A percentile compares a stretch with the other conserved stretches of the same genome.
Evolutionary conservation across 108 stramenopile genomes (phyloP).

Genomic region (Nitzschia sp.): DNA sequence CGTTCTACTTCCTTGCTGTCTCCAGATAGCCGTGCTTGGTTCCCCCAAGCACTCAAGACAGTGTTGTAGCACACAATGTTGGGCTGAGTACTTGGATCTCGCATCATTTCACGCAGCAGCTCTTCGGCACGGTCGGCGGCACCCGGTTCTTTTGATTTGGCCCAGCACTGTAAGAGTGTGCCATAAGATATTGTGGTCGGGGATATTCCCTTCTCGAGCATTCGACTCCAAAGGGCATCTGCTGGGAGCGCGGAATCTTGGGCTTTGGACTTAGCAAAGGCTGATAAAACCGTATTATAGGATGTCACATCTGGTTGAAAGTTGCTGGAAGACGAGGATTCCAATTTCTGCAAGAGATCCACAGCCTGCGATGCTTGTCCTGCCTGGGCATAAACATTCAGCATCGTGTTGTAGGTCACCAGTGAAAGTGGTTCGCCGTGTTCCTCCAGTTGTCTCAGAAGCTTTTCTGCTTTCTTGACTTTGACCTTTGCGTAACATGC

Average conservation of each 20-base stretch:
- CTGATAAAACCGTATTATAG: constrained; percentile 11
- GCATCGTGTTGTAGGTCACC: constrained; percentile 29
- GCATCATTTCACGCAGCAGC: constrained; percentile 42
- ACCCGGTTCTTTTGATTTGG: constrained; percentile 23
- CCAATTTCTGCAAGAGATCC: constrained; percentile 10
- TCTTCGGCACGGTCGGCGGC: constrained; percentile 41
- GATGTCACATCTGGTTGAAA: constrained; percentile 36
- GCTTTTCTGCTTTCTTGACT: constrained; percentile 41
- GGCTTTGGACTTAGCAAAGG: constrained; percentile 19
- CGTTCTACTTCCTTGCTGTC: not conserved
- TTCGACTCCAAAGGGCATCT: constrained; percentile 41
- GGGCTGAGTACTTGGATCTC: constrained; percentile 26
- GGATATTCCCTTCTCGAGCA: constrained; percentile 22
- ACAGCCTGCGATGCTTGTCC: constrained; percentile 5
- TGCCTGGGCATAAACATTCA: constrained; percentile 19
- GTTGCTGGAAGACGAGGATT: constrained; percentile 1
- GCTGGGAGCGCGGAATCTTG: constrained; percentile 33
- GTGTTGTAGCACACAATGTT: constrained; percentile 58
- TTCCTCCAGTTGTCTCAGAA: constrained; percentile 45
- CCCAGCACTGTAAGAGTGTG: constrained; percentile 31
- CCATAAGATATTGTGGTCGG: constrained; percentile 45
- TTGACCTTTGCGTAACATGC: constrained; percentile 11
- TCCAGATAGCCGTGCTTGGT: not conserved
- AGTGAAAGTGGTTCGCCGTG: not conserved
- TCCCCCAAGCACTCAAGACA: constrained; percentile 53